These are phyloP conservation scores for Ceratocystis albifundus DNA, from an alignment of 2,329 filamentous ascomycete genomes.

Conservation along the genomic window DNA sequence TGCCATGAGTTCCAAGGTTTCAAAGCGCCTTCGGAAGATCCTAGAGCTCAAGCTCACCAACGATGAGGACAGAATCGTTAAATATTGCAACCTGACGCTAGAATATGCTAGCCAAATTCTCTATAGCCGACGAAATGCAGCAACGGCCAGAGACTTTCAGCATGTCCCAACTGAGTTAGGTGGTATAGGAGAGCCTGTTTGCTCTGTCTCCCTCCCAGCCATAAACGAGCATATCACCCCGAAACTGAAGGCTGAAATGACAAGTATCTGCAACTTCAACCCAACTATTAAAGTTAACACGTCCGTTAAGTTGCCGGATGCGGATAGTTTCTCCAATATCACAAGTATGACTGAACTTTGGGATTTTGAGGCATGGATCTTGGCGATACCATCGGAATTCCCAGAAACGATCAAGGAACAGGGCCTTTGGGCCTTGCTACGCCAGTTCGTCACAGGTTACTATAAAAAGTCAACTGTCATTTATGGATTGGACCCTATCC, in stretches of 20 bases:
- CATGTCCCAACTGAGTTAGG: background rate
- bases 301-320: background rate
- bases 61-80: background rate
- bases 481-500: slow-evolving; percentile 37
- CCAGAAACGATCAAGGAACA: background rate
- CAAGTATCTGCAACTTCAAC: background rate
- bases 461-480: slow-evolving; percentile 24
- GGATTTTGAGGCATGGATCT: background rate
- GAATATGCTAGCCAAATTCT: background rate
- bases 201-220: background rate
- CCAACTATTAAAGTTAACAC: background rate
- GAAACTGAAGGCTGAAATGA: background rate
- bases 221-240: background rate
- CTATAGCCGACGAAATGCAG: background rate
- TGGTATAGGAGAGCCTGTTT: background rate
- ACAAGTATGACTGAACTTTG: background rate
- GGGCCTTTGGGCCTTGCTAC: slow-evolving; percentile 28
- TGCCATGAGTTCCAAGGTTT: slow-evolving; percentile 36
- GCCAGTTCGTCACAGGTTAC: slow-evolving; percentile 30
- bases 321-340: background rate
- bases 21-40: slow-evolving; percentile 35
- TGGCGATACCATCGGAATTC: background rate
- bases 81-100: background rate
- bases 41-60: background rate
- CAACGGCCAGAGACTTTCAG: background rate